Evolutionary conservation across 2,329 filamentous ascomycete genomes (phyloP), one percentile per base, ranked within the genome.

Genomic region (Drechmeria coniospora): DNA sequence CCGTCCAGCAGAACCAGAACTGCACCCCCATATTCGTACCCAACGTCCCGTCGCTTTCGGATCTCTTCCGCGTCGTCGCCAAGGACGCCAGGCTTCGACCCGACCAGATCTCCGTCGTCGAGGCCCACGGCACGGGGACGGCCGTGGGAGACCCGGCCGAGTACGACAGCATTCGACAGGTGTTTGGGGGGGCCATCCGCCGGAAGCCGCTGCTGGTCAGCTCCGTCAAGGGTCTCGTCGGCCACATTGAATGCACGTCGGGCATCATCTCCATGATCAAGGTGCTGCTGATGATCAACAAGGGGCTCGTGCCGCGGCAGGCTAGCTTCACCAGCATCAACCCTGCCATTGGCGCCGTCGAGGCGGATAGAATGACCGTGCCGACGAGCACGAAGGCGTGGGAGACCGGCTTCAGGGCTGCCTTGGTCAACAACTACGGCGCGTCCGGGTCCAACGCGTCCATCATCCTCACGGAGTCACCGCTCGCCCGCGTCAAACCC

Each of bases 101-200:
- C 27, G 10, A 32, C 38, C 40, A 36, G 5, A 34, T 49, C 13
- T 28, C 27, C 16, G 35, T 32, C 7, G 38, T 41, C 10, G 63
- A 69, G 36, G 57, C 57, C 6, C 65, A 70, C 38, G 64, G 63
- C 8, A 67, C 65, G 0, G 64, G 63, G 8, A 70, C 65, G 8
- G 46, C 48, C 14, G 56, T 59, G 1, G 66, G 65, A 5, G 65
- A 70, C 32, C 61, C 64, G 1, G 56, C 57, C 8, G 65, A 69
- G 34, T 34, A 37, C 5, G 29, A 32, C 4, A 36, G 38, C 17
- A 34, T 41, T 26, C 28, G 36, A 11, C 18, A 26, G 14, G 26
- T 36, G 5, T 15, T 32, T 8, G 32, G 32, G 9, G 11, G 31
- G 37, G 0, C 25, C 52, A 6, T 21, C 8, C 16, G 29, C 3